phyloP scores from a whole-genome alignment of 2,329 filamentous ascomycete genomes.

The Penicillium hesseltinei region DNA sequence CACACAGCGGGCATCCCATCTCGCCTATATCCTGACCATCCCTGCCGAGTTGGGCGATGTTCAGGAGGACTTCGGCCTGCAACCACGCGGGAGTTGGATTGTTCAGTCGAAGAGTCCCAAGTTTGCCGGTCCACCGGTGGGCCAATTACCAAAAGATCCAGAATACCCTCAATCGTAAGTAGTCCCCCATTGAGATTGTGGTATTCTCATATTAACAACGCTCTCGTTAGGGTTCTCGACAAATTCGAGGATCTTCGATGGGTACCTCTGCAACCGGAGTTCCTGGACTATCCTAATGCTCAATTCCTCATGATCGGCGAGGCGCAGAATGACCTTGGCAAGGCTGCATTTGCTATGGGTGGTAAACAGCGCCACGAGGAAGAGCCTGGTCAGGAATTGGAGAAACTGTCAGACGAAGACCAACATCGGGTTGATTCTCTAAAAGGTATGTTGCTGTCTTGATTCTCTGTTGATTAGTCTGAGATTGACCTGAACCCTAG shows the following conservation, averaged over 20 bases:
- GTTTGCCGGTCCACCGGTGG: constrained; percentile 62
- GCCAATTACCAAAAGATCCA: constrained; percentile 62
- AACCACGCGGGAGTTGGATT: constrained; percentile 71
- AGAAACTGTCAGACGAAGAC: constrained; percentile 74
- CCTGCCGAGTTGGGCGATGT: constrained; percentile 68
- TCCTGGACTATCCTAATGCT: constrained; percentile 70
- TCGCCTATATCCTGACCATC: constrained; percentile 77
- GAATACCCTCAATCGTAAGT: constrained; percentile 69
- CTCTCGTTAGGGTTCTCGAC: constrained; percentile 57
- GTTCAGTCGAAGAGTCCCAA: constrained; percentile 78
- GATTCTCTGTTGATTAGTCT: neutral
- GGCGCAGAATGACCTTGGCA: constrained; percentile 34
- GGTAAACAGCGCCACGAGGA: constrained; percentile 56
- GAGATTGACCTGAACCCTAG: constrained; percentile 30
- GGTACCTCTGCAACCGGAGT: constrained; percentile 69
- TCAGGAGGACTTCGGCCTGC: constrained; percentile 72
- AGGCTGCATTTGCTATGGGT: constrained; percentile 36
- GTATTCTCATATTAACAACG: neutral
- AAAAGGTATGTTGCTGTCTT: constrained; percentile 42
- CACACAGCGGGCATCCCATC: constrained; percentile 68
- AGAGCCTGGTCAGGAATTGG: constrained; percentile 67
- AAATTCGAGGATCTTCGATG: constrained; percentile 73
- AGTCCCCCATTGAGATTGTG: neutral
- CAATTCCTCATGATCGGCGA: constrained; percentile 78
- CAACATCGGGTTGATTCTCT: constrained; percentile 63